Evolutionary conservation across 768 basidiomycete genomes (phyloP), one percentile per base, ranked within the genome.

Genomic region (Mycena rosella): DNA sequence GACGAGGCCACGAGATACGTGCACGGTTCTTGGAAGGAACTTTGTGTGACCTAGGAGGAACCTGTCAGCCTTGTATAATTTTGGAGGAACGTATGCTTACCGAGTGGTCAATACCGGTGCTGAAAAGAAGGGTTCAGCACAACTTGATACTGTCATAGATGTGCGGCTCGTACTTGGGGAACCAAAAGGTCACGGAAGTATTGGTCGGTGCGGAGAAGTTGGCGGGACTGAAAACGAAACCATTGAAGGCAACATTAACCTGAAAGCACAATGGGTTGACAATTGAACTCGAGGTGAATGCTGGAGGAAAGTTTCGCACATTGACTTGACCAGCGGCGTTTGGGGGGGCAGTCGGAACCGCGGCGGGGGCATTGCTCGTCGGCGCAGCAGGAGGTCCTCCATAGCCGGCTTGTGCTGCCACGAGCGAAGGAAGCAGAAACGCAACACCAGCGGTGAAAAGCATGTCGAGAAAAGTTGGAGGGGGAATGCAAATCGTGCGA

Each of bases 111-210:
- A 78, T 11, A 65, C 74, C 75, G 77, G 74, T 22, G 78, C 83
- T 74, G 80, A 73, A 78, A 26, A 34, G 22, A 34, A 11, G 11
- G 5, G 14, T 6, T 36, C 10, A 18, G 34, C 2, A n/a, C 18
- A n/a, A 13, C 20, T 52, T 10, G 30, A n/a, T 34, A 34, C 7
- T 40, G 5, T 5, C 32, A 18, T 18, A 20, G 15, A n/a, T n/a
- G 20, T 3, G 32, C 26, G n/a, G 38, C 30, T 24, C 79, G 67
- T 63, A 86, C 86, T 69, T 68, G 13, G 87, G 85, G 81, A 88
- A 86, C 72, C 76, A 84, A 78, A 89, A 89, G 3, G 84, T 86
- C 32, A 89, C 82, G 5, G 77, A 64, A n/a, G 86, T 84, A n/a
- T 85, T 85, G 22, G 84, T 82, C 7, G 81, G 22, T 0, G 88